These are phyloP conservation scores for Boletellus emodensis DNA, from an alignment of 768 basidiomycete species.

Conservation along the genomic window DNA sequence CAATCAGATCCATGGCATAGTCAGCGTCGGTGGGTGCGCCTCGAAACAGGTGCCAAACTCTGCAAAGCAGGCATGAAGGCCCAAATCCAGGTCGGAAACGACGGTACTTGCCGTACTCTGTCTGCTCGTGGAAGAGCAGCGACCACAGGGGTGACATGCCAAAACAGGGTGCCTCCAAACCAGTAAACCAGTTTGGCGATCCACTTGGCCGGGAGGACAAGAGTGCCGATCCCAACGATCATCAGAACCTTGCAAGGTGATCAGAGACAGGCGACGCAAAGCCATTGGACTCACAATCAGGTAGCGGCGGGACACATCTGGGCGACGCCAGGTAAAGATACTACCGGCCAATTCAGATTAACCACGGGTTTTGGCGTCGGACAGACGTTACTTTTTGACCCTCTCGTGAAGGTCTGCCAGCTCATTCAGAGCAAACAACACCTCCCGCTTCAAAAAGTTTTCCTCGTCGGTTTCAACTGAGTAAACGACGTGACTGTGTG, in stretches of 20 bases:
- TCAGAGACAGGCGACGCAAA: neutral
- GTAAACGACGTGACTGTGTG: neutral
- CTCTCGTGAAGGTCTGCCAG: constrained; percentile 62
- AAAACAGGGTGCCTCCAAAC: constrained; percentile 49
- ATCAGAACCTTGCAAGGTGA: constrained; percentile 33
- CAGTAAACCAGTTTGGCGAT: constrained; percentile 47
- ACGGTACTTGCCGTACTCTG: constrained; percentile 39
- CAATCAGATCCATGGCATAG: constrained; percentile 67
- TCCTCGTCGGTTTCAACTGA: constrained; percentile 22
- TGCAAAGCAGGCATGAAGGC: constrained; percentile 20
- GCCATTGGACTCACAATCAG: constrained; percentile 35
- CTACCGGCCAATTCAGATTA: constrained; percentile 30
- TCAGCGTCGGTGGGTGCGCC: constrained; percentile 66
- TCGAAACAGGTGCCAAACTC: constrained; percentile 43
- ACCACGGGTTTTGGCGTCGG: neutral
- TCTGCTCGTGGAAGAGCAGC: constrained; percentile 46
- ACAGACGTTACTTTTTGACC: constrained; percentile 49
- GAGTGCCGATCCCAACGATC: constrained; percentile 35
- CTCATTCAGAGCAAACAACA: constrained; percentile 41
- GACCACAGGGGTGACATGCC: constrained; percentile 61
- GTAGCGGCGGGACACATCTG: constrained; percentile 48
- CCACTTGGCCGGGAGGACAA: constrained; percentile 47
- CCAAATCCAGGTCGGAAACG: neutral
- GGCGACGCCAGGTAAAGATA: constrained; percentile 65
- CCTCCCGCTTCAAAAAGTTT: constrained; percentile 40